phyloP scores from a whole-genome alignment of 2,329 filamentous ascomycete species.

The Dryadomyces quercivorus region DNA sequence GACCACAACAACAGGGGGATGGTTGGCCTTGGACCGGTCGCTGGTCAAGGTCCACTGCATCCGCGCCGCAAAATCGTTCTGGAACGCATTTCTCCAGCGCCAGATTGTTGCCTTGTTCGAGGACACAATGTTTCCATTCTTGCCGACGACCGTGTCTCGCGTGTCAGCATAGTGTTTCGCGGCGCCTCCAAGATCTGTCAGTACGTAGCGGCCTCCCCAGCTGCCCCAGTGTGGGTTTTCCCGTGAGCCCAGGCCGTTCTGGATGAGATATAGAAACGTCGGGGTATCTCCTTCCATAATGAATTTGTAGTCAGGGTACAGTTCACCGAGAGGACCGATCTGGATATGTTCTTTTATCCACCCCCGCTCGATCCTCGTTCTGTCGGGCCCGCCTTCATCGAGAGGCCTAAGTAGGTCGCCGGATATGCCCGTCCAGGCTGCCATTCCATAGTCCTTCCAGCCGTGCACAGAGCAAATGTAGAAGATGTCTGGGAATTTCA shows the following conservation, averaged over 20 bases:
- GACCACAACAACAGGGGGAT: conserved; percentile 30
- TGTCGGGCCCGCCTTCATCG: too few relatives aligned
- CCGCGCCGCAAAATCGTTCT: conserved; percentile 28
- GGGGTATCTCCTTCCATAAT: conserved; percentile 41
- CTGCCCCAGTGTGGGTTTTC: conserved; percentile 33
- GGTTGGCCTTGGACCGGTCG: conserved; percentile 23
- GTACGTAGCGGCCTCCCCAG: conserved; percentile 30
- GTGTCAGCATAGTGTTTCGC: conserved; percentile 21
- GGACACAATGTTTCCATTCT: conserved; percentile 14
- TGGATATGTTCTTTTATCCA: conserved; percentile 44
- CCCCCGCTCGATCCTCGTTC: conserved; percentile 15
- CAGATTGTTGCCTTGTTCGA: conserved; percentile 25
- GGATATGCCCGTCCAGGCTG: conserved; percentile 42
- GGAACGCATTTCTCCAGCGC: conserved; percentile 28
- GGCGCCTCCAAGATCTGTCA: too few relatives aligned
- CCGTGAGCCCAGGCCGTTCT: conserved; percentile 31
- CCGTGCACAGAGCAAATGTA: conserved; percentile 44
- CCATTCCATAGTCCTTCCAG: conserved; percentile 40
- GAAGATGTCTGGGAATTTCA: conserved; percentile 38
- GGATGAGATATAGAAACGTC: conserved; percentile 34
- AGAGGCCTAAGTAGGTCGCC: not conserved
- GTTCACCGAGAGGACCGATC: conserved; percentile 29
- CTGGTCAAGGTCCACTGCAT: conserved; percentile 24
- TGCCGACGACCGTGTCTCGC: conserved; percentile 16
- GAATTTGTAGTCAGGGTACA: conserved; percentile 33